Evolutionary conservation across 148 eudicot genomes (phyloP), one percentile per base, ranked within the genome.

Genomic region (Agrostemma githago): DNA sequence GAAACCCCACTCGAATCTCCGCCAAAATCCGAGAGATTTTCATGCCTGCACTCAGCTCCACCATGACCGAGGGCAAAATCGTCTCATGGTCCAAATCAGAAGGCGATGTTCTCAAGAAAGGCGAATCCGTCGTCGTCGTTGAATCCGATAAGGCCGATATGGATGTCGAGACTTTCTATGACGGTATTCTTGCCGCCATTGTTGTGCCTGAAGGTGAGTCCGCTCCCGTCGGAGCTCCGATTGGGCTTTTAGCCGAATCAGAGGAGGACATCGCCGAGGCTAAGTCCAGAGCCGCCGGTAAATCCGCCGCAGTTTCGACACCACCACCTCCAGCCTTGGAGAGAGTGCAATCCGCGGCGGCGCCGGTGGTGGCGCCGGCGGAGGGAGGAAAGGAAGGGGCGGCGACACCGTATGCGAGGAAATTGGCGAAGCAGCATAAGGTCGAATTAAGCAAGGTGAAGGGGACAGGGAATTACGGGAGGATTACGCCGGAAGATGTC

Each of bases 41-140:
- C 87, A 93, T 93, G 98, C 98, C 98, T 1, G 98, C 98, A 0
- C 81, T 93, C 12, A 90, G 96, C 80, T 93, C 98, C 3, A 93
- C 98, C 44, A 93, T 93, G 98, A 93, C 98, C 0, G 98, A 93
- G 61, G 98, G 98, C 0, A 93, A 93, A 75, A 90, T 93, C 81
- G 98, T 93, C 20, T 85, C 89, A 8, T 93, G 98, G 98, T 79
- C 83, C 14, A 90, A 90, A 77, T 90, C 96, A 0, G 98, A 93
- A 56, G 98, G 96, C 21, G 98, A 93, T 40, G 72, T 81, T 4
- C 79, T 93, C 54, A 78, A 86, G 40, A 93, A 93, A 46, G 98
- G 98, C 0, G 98, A 93, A 37, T 42, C 91, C 3, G 98, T 93
- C 21, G 98, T 93, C 14, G 98, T 93, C 0, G 98, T 93, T 0